A percentile compares a stretch with the other conserved stretches of the same genome.
Evolutionary conservation across 805 yeast genomes (phyloP).

Genomic region (Scheffersomyces ergatensis): DNA sequence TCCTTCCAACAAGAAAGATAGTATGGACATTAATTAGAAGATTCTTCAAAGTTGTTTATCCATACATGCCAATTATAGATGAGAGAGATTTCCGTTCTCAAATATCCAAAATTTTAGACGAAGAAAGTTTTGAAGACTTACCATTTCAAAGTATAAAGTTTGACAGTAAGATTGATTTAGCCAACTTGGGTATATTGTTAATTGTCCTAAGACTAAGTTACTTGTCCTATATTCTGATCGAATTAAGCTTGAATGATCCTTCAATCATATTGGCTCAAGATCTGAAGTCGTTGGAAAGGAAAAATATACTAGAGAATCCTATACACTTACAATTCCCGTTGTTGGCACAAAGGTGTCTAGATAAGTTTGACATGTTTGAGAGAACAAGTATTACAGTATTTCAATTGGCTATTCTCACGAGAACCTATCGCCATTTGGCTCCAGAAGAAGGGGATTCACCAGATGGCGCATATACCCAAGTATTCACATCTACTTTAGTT

Average conservation of each 20-base stretch:
- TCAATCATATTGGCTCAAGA: constrained; percentile 15
- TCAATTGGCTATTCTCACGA: constrained; percentile 26
- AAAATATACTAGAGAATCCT: constrained; percentile 45
- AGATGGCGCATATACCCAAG: constrained; percentile 36
- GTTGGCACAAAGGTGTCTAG: constrained; percentile 53
- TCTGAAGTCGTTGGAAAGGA: constrained; percentile 21
- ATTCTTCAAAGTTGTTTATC: constrained; percentile 43
- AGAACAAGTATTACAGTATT: constrained; percentile 26
- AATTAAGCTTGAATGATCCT: constrained; percentile 22
- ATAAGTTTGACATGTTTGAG: constrained; percentile 50
- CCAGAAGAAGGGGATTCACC: constrained; percentile 43
- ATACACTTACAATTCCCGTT: constrained; percentile 43
- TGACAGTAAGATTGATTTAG: constrained; percentile 39
- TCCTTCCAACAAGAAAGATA: constrained; percentile 37
- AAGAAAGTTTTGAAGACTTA: constrained; percentile 21
- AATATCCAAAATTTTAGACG: constrained; percentile 32
- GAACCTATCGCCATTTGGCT: constrained; percentile 31
- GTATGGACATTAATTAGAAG: constrained; percentile 41
- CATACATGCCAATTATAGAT: constrained; percentile 49
- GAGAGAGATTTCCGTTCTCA: constrained; percentile 29
- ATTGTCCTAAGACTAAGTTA: constrained; percentile 42
- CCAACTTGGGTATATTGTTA: constrained; percentile 38
- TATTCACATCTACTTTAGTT: constrained; percentile 22
- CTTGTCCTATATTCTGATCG: constrained; percentile 31
- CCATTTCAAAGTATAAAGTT: constrained; percentile 25